phyloP scores from a whole-genome alignment of 148 eudicot genomes.

The Simmondsia chinensis region DNA sequence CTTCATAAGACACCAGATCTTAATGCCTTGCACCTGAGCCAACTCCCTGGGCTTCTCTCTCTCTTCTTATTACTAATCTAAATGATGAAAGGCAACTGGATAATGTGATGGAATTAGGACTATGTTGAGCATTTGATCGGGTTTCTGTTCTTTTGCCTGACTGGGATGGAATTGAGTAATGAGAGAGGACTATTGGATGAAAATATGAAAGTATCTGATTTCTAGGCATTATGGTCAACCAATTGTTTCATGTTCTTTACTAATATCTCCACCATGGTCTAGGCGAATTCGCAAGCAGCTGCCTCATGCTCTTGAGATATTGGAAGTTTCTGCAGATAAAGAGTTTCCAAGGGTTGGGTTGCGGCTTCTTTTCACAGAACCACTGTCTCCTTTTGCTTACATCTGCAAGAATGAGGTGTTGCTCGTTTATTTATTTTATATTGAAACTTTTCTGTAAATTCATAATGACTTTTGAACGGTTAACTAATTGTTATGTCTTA shows the following conservation, averaged over 20 bases:
- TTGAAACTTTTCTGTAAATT: no score
- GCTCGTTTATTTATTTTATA: background rate
- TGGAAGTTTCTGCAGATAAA: slow-evolving; percentile 48
- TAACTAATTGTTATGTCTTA: slow-evolving; percentile 2
- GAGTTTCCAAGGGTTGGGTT: slow-evolving; percentile 57
- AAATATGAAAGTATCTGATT: background rate
- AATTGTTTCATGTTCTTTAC: background rate
- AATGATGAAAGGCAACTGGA: no score
- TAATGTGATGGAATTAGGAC: no score
- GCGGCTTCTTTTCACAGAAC: slow-evolving; percentile 51
- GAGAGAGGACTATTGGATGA: no score
- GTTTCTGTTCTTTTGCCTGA: background rate
- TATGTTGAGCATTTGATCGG: no score
- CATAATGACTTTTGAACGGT: no score
- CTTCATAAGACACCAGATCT: no score
- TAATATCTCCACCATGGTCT: slow-evolving; percentile 11
- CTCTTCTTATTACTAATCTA: no score
- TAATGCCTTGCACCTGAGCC: no score
- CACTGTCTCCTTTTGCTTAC: slow-evolving; percentile 64
- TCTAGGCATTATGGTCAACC: background rate
- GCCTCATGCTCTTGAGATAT: slow-evolving; percentile 53
- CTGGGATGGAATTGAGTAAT: background rate
- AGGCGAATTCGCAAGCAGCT: slow-evolving; percentile 64
- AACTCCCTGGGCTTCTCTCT: no score
- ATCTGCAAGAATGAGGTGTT: slow-evolving; percentile 70